These are phyloP conservation scores for Apium graveolens DNA, from an alignment of 129 eudicot genomes.

Conservation along the genomic window DNA sequence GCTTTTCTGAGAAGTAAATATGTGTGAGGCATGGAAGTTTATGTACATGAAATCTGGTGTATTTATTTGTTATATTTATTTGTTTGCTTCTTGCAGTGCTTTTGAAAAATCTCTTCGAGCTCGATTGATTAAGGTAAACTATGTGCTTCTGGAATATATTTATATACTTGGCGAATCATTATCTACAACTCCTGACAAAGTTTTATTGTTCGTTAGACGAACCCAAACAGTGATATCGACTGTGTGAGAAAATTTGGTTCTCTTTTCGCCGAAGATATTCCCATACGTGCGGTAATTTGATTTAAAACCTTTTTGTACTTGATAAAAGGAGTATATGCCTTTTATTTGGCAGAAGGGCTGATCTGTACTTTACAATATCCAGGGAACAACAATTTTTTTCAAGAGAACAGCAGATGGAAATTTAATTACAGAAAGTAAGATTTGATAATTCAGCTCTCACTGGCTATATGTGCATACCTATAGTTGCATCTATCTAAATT, in stretches of 20 bases:
- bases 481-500: not conserved
- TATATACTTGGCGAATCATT: slow-evolving; percentile 1
- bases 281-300: slow-evolving; percentile 57
- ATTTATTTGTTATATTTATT: too few species aligned
- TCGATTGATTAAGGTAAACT: slow-evolving; percentile 62
- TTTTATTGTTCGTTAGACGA: slow-evolving; percentile 38
- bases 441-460: not conserved
- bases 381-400: slow-evolving; percentile 93
- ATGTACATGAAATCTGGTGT: not conserved
- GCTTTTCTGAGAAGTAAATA: not conserved
- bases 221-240: slow-evolving; percentile 74
- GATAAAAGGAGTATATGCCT: not conserved
- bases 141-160: slow-evolving; percentile 6
- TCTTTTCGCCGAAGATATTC: slow-evolving; percentile 63
- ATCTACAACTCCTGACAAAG: slow-evolving; percentile 1
- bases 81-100: slow-evolving; percentile 52
- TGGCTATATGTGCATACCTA: not conserved
- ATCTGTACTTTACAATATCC: slow-evolving; percentile 16
- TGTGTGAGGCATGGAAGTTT: not conserved
- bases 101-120: slow-evolving; percentile 96
- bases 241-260: slow-evolving; percentile 65
- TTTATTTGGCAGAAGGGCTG: not conserved
- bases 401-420: slow-evolving; percentile 80
- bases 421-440: slow-evolving; percentile 84
- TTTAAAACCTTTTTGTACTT: not conserved